Base-by-base conservation (phyloP, 2,329 filamentous ascomycete genomes). In the Cryoendolithus antarcticus region DNA sequence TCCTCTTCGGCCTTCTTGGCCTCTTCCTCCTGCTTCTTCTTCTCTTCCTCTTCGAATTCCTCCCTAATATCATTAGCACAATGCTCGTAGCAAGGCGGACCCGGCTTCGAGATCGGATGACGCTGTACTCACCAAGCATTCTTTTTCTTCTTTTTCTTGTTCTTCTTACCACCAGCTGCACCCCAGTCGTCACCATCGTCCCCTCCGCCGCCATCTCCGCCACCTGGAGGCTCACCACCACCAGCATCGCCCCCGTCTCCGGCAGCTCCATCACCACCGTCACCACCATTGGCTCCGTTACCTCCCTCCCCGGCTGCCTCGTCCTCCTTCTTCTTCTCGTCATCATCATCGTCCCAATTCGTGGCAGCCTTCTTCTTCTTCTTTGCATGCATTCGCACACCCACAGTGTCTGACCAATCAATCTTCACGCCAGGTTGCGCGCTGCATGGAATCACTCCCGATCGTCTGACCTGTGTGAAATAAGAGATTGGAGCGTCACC, bases 361-460 rank as follows among this genome's bases (percentile, higher is more conserved):
- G 61, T 53, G 1, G 64, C 60, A 24, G 63, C 56, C 44, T 68
- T 67, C 27, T 61, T 59, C 29, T 65, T 65, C 46, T 67, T 67
- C 42, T 63, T 61, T 27, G 66, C 68, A 52, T 79, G 69, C 37
- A 66, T 56, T 29, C 59, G 61, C 44, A 67, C 50, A 27, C 64
- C 60, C 67, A 19, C 15, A 19, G 15, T 19, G 15, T 19, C 15
- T 19, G 15, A 19, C 15, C 15, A 19, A 19, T 19, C 15, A 19
- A 19, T 19, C 15, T 19, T 19, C 15, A 19, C 15, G 15, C 15
- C 15, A 19, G 15, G 15, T 19, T 19, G 15, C 15, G 15, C 15
- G 15, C 15, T 19, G 15, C 15, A 19, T 19, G 15, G 15, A 19
- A 19, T 19, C 15, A 19, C 15, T 19, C 15, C 15, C 15, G 15